Evolutionary conservation across 805 yeast genomes (phyloP), one percentile per base, ranked within the genome.

Genomic region (Cyberlindnera galapagoensis): DNA sequence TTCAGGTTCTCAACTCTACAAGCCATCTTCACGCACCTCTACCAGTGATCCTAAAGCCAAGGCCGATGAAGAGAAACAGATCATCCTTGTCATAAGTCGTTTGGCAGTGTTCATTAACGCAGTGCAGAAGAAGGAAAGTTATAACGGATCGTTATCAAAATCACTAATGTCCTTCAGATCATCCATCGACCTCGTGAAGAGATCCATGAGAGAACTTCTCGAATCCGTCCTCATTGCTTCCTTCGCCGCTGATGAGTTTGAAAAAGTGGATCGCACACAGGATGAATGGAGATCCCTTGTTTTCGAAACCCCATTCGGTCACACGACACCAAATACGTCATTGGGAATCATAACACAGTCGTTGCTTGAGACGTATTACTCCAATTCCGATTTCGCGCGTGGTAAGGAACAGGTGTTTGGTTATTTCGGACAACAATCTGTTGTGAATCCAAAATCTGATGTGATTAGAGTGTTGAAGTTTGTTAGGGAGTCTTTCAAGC

Each of bases 101-200:
- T 53, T 76, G 9, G 59, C 72, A 11, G 54, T 70, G 4, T 53
- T 75, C 5, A 57, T 74, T 23, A 57, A 65, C 13, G 21, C 28
- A 18, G 48, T 67, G 4, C 77, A 78, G 27, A 63, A 60, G 47
- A 74, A 74, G 18, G 63, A 63, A 24, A 72, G 69, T 30, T 78
- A 74, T 57, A 69, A 70, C 27, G 88, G 88, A 3, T 87, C 86
- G 10, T 63, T 85, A 21, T 81, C 85, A 12, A 71, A 79, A 43
- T 69, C 73, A 23, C 60, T 84, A 21, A 61, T 83, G 30, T 70
- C 74, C 26, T 81, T 80, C 52, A 69, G 87, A 49, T 77, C 86
- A 13, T 74, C 75, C 35, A 52, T 80, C 28, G 67, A 74, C 34
- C 69, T 69, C 29, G 54, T 80, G 29, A 67, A 67, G 19, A 58